Evolutionary conservation across 2,329 filamentous ascomycete species (phyloP).

Genomic region (Pseudocercospora cruenta): DNA sequence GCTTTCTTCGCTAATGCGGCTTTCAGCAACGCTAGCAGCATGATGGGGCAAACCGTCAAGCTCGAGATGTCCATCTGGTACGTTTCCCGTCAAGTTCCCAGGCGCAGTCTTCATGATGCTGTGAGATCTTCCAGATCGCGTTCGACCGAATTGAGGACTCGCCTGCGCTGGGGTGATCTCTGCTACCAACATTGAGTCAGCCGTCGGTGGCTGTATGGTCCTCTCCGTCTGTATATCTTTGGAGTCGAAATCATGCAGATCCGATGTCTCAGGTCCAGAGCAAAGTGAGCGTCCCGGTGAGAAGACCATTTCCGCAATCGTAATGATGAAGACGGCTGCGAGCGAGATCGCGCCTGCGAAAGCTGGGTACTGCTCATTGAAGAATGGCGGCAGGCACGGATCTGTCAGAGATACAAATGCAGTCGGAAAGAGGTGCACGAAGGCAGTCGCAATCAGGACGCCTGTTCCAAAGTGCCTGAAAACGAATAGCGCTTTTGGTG

Average conservation of each 20-base stretch:
- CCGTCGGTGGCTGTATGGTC: neutral
- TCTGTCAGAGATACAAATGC: conserved; percentile 63
- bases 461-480: conserved; percentile 61
- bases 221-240: neutral
- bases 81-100: neutral
- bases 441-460: conserved; percentile 58
- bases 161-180: conserved; percentile 66
- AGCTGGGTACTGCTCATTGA: conserved; percentile 73
- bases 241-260: neutral
- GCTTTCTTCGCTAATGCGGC: conserved; percentile 19
- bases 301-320: conserved; percentile 57
- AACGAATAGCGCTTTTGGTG: conserved; percentile 59
- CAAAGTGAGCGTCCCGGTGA: conserved; percentile 27
- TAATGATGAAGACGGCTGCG: conserved; percentile 46
- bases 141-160: conserved; percentile 65
- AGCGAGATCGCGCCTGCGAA: conserved; percentile 80
- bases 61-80: neutral
- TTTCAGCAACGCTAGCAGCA: neutral
- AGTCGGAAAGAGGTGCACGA: conserved; percentile 62
- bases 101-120: conserved; percentile 13
- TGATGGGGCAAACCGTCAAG: neutral
- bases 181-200: neutral
- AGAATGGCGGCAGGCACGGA: conserved; percentile 71
- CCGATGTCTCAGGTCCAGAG: conserved; percentile 13
- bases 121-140: conserved; percentile 23